A percentile compares a stretch with the other conserved stretches of the same genome.
These are phyloP conservation scores for Stylosanthes scabra DNA, from an alignment of 331 rosid species.

Conservation along the genomic window DNA sequence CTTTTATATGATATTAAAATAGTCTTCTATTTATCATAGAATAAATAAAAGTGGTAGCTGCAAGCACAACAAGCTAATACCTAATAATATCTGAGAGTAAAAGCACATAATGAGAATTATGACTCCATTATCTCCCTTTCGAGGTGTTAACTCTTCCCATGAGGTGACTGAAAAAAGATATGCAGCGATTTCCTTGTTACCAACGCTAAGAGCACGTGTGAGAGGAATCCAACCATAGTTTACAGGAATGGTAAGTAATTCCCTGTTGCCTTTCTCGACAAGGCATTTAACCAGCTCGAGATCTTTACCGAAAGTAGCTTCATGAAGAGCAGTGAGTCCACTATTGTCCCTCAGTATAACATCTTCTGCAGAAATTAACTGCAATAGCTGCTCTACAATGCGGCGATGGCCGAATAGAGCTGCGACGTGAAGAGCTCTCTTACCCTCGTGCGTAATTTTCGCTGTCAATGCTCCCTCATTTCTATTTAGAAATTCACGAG, in stretches of 20 bases:
- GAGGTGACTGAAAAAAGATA: constrained; percentile 1
- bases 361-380: background rate
- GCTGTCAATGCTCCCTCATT: background rate
- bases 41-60: no score
- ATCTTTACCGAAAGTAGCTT: background rate
- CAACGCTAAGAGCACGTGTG: background rate
- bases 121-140: background rate
- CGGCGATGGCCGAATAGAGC: background rate
- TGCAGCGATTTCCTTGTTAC: background rate
- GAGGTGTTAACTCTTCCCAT: background rate
- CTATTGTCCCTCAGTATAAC: background rate
- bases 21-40: no score
- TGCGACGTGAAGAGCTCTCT: background rate
- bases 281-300: background rate
- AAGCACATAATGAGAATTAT: background rate
- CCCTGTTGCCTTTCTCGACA: background rate
- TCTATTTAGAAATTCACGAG: background rate
- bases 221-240: background rate
- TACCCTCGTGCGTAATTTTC: background rate
- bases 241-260: background rate
- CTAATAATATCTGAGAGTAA: background rate
- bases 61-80: no score
- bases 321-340: background rate
- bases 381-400: background rate
- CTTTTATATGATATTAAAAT: no score